Evolutionary conservation across 495 filamentous ascomycete species (phyloP).

Genomic region (Platismatia glauca): DNA sequence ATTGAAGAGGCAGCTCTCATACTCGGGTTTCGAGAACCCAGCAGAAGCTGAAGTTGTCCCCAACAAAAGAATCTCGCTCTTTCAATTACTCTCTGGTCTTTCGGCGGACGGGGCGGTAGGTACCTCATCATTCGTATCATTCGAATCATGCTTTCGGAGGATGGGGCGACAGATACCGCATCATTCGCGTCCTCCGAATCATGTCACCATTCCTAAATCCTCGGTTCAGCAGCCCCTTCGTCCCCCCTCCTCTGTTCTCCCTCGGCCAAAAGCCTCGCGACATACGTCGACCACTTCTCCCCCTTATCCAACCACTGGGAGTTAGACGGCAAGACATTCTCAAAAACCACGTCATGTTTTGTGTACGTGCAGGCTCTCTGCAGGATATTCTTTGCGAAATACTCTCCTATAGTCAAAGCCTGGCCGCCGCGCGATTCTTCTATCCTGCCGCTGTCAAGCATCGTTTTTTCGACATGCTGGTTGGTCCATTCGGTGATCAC

Average conservation of each 20-base stretch:
- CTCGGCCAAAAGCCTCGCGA: background rate
- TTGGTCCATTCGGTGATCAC: background rate
- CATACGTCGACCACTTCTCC: background rate
- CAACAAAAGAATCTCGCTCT: no score
- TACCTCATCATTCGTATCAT: background rate
- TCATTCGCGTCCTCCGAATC: background rate
- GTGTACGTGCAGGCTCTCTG: background rate
- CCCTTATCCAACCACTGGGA: background rate
- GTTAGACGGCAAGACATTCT: background rate
- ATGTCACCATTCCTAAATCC: background rate
- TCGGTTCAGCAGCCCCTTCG: background rate
- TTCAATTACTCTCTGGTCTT: no score
- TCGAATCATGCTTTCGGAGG: no score
- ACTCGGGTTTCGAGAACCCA: no score
- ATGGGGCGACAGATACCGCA: no score
- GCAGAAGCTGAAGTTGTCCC: no score
- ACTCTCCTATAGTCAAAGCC: background rate
- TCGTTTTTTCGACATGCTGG: background rate
- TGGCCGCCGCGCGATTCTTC: background rate
- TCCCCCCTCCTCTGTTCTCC: background rate
- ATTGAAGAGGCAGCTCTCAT: no score
- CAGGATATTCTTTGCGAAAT: background rate
- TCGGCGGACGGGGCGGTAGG: no score
- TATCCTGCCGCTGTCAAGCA: background rate
- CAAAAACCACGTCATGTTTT: background rate